Evolutionary conservation across 331 rosid species (phyloP).

Genomic region (Rhamnella rubrinervis): DNA sequence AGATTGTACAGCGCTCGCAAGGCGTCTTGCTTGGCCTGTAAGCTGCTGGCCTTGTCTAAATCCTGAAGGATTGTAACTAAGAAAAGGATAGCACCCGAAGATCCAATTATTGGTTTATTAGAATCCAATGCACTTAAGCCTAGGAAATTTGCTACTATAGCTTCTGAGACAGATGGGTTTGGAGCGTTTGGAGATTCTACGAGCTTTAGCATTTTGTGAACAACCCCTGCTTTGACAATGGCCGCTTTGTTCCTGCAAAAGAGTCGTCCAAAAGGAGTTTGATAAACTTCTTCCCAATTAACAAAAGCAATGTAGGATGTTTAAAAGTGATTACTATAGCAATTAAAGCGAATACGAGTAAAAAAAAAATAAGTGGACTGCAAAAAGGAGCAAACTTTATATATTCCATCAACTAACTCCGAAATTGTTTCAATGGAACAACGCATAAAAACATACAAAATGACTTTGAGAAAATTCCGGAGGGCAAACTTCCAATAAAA

Average conservation of each 20-base stretch:
- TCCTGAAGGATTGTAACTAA: slow-evolving; percentile 55
- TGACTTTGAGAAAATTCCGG: neutral
- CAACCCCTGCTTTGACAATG: slow-evolving; percentile 85
- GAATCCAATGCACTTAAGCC: slow-evolving; percentile 92
- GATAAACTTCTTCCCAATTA: neutral
- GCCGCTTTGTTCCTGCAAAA: slow-evolving; percentile 81
- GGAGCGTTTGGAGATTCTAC: slow-evolving; percentile 48
- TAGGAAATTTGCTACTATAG: slow-evolving; percentile 87
- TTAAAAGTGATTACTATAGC: slow-evolving; percentile 7
- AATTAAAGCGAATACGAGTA: neutral
- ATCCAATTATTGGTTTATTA: slow-evolving; percentile 84
- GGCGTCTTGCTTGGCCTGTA: slow-evolving; percentile 83
- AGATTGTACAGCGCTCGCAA: slow-evolving; percentile 89
- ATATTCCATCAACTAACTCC: neutral
- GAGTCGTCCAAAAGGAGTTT: slow-evolving; percentile 1
- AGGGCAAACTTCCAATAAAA: neutral
- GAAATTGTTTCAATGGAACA: neutral
- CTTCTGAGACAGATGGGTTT: slow-evolving; percentile 66
- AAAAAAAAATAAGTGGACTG: neutral
- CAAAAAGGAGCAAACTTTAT: neutral
- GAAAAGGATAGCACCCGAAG: slow-evolving; percentile 87
- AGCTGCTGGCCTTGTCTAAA: slow-evolving; percentile 31
- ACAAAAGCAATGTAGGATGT: too few relatives aligned
- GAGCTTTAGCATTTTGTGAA: slow-evolving; percentile 87
- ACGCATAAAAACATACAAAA: neutral